Base-by-base conservation (phyloP, 306 rosid genomes). In the Cucurbita ficifolia region DNA sequence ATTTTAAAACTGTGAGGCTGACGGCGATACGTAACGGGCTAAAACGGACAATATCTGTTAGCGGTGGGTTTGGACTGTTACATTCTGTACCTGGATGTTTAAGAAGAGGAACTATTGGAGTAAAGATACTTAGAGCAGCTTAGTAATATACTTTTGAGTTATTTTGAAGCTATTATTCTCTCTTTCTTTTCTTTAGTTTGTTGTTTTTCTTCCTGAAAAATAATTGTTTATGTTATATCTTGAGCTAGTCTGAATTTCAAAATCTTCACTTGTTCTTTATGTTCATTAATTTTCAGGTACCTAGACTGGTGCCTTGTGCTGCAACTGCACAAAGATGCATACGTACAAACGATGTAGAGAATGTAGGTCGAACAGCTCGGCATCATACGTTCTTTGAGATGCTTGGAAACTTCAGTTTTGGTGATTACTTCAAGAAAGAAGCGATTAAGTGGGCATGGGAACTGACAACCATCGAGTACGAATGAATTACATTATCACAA, bases 391-490 rank as follows among this genome's bases (percentile, higher is more conserved):
- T 93, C 75, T 93, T 93, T 75, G 96, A 93, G 85, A 90, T 93
- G 98, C 98, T 93, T 74, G 98, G 97, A 61, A 93, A 93, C 86
- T 93, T 93, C 85, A 93, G 96, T 84, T 90, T 90, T 85, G 97
- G 97, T 39, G 90, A 93, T 87, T 93, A 88, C 90, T 93, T 93
- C 90, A 93, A 93, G 87, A 81, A 77, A 81, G 91, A 92, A 79
- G 98, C 97, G 72, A 90, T 90, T 82, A 79, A 72, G 42, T 93
- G 97, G 98, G 98, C 98, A 10, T 93, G 98, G 98, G 94, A 93
- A 56, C 89, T 93, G 79, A 68, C 98, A 38, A 93, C 97, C 70
- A 22, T 76, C 8, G 92, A 93, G 98, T 93, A 84, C 75, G 89
- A 83, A 53, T 63, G 19, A 65, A 64, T 49, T 76, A 46, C 48